These are phyloP conservation scores for Orbilia javanica DNA, from an alignment of 2,329 filamentous ascomycete genomes.

Conservation along the genomic window DNA sequence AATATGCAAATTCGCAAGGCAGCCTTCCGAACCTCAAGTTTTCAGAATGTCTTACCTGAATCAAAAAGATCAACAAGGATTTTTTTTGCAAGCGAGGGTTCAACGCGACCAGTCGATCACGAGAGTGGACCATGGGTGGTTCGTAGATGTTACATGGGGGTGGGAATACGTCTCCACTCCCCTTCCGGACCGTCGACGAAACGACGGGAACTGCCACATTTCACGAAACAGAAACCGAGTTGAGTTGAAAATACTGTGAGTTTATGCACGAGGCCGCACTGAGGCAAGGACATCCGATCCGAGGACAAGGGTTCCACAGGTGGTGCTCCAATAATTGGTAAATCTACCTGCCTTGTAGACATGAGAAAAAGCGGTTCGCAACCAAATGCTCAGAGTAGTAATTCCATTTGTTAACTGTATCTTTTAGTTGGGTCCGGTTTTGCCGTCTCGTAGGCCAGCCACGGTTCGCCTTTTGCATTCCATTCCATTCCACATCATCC, in stretches of 20 bases:
- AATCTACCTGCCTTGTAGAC: background rate
- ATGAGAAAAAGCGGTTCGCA: conserved; percentile 32
- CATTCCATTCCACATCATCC: background rate
- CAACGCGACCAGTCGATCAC: conserved; percentile 3
- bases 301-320: conserved; percentile 9
- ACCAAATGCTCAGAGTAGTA: conserved; percentile 26
- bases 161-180: background rate
- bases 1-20: conserved; percentile 15
- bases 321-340: background rate
- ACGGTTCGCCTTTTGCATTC: no score
- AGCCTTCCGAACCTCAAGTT: conserved; percentile 6
- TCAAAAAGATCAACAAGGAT: conserved; percentile 43
- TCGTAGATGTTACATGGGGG: background rate
- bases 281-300: conserved; percentile 1
- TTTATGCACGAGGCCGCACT: conserved; percentile 13
- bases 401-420: background rate
- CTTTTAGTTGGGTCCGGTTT: background rate
- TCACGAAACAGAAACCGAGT: background rate
- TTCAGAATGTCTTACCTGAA: conserved; percentile 48
- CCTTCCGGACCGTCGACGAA: background rate
- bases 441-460: no score
- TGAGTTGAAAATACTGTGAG: background rate
- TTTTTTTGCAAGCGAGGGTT: conserved; percentile 23
- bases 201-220: conserved; percentile 4
- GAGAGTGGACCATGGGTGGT: background rate